Conservation (phyloP, 345 rosid species). For the Euphorbia peplus region DNA sequence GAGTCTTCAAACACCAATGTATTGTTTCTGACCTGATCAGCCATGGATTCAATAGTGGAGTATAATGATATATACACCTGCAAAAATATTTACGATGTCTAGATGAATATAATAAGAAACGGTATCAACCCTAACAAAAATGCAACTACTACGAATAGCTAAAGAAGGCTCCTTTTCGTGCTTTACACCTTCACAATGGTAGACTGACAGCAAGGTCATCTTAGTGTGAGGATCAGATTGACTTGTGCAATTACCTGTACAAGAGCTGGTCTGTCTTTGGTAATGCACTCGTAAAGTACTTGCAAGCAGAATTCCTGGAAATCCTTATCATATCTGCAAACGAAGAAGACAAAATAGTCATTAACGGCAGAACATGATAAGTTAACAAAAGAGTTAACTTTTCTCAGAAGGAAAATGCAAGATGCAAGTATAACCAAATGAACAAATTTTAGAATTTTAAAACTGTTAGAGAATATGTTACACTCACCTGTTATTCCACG, state of each 20-base stretch:
- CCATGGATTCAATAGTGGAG: conserved; percentile 64
- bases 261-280: conserved; percentile 96
- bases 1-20: conserved; percentile 44
- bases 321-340: conserved; percentile 70
- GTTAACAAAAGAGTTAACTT: no score
- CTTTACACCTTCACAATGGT: background rate
- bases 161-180: background rate
- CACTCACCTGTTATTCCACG: conserved; percentile 74
- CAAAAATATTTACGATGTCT: conserved; percentile 4
- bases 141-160: background rate
- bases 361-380: no score
- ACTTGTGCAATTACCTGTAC: conserved; percentile 55
- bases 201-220: background rate
- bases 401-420: no score
- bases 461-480: no score
- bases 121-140: background rate
- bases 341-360: conserved; percentile 9
- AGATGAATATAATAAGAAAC: background rate
- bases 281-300: conserved; percentile 88
- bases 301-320: conserved; percentile 96
- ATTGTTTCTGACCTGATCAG: conserved; percentile 53
- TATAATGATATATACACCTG: conserved; percentile 89
- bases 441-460: background rate
- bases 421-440: background rate
- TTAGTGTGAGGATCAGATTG: background rate